Conservation (phyloP, 1,284 basidiomycete genomes). For the Caloboletus inedulis region DNA sequence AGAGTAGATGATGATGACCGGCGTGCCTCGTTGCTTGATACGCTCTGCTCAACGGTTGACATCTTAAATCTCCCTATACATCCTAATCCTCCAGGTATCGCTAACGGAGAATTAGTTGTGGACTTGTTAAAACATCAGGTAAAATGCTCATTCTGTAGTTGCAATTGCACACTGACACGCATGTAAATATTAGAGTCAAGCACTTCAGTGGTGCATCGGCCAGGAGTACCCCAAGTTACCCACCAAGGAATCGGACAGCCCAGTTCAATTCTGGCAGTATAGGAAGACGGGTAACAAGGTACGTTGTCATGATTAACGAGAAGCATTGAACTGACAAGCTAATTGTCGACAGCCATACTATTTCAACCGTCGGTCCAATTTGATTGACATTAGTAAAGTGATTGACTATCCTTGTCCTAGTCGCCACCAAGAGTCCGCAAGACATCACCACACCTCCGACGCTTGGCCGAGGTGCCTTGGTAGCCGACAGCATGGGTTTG, state of each 20-base stretch:
- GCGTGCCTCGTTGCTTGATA: constrained; percentile 66
- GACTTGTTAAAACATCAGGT: constrained; percentile 81
- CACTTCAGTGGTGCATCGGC: constrained; percentile 74
- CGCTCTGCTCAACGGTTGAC: constrained; percentile 63
- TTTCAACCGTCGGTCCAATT: constrained; percentile 53
- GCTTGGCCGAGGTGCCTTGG: constrained; percentile 79
- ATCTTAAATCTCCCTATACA: constrained; percentile 65
- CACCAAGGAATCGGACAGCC: constrained; percentile 58
- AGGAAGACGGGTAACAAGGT: constrained; percentile 55
- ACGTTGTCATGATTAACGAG: constrained; percentile 13
- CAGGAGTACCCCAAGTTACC: constrained; percentile 75
- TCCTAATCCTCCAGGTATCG: constrained; percentile 64
- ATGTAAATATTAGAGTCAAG: constrained; percentile 56
- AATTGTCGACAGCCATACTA: constrained; percentile 48
- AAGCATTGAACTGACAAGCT: neutral
- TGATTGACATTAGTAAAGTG: neutral
- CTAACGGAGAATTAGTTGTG: constrained; percentile 61
- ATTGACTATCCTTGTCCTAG: constrained; percentile 33
- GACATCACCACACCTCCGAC: constrained; percentile 47
- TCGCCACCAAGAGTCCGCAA: constrained; percentile 80
- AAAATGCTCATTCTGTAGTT: constrained; percentile 16
- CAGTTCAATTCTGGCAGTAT: constrained; percentile 86
- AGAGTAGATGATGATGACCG: constrained; percentile 77
- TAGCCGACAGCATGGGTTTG: constrained; percentile 87
- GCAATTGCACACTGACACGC: constrained; percentile 1